phyloP scores from a whole-genome alignment of 2,329 filamentous ascomycete genomes.

The Aspergillus awamori region DNA sequence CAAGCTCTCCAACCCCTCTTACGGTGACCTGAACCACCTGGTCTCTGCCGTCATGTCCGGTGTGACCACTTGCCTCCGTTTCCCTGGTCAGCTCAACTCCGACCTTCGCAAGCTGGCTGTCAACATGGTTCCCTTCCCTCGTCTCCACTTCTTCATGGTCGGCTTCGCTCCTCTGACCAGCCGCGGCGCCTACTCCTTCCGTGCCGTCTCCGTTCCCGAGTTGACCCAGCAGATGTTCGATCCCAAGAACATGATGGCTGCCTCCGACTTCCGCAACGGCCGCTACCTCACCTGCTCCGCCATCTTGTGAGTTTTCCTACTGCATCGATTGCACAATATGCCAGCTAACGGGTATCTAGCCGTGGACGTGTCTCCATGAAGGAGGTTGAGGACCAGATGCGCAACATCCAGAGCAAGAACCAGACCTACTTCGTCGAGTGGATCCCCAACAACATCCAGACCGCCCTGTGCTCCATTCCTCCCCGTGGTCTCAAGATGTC shows the following conservation, averaged over 20 bases:
- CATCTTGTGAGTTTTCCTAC: conserved; percentile 70
- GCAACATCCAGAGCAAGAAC: conserved; percentile 99
- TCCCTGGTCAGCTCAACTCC: conserved; percentile 99
- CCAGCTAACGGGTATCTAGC: conserved; percentile 50
- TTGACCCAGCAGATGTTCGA: conserved; percentile 99
- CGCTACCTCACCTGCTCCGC: conserved; percentile 99
- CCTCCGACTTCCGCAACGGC: conserved; percentile 99
- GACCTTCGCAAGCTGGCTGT: conserved; percentile 99
- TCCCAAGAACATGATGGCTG: conserved; percentile 99
- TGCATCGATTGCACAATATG: neutral
- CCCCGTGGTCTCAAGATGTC: conserved; percentile 99
- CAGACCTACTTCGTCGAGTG: conserved; percentile 99
- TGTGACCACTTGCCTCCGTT: conserved; percentile 97
- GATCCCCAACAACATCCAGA: conserved; percentile 99
- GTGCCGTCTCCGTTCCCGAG: conserved; percentile 94
- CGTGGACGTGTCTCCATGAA: conserved; percentile 99
- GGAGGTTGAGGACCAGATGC: conserved; percentile 99
- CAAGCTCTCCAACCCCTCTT: conserved; percentile 97
- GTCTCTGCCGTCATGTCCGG: conserved; percentile 99
- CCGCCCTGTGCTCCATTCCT: conserved; percentile 97
- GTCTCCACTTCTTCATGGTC: conserved; percentile 99
- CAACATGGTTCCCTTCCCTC: conserved; percentile 99
- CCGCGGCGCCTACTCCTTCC: conserved; percentile 90
- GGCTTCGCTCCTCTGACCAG: conserved; percentile 98
- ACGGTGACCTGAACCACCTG: conserved; percentile 98